Percentiles rank a stretch among this genome's conserved stretches.
Conservation (phyloP, 202 grass and related monocot species). For the Saccharum hybrid region DNA sequence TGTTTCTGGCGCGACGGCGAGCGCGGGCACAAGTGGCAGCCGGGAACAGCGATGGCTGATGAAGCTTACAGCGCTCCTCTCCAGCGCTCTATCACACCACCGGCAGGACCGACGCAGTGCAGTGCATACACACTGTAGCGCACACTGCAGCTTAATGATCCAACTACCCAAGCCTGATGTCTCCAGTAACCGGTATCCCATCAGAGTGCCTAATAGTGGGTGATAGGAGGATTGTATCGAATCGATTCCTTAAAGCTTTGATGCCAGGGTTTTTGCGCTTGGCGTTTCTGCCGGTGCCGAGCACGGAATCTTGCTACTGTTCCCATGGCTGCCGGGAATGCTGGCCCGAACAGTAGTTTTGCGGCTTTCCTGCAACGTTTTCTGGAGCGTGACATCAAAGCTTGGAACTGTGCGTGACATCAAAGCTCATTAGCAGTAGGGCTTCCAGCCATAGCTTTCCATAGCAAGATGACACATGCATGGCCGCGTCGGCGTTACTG, state of each 20-base stretch:
- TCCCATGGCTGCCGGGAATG: not conserved
- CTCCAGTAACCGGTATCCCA: not conserved
- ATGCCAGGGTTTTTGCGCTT: not conserved
- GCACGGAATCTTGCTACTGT: not conserved
- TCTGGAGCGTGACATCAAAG: too few species aligned
- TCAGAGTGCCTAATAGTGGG: not conserved
- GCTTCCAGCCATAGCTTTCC: slow-evolving; percentile 43
- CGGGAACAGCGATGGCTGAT: not conserved
- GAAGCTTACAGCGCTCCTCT: not conserved
- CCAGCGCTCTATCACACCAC: not conserved
- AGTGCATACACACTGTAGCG: not conserved
- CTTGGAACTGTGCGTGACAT: too few species aligned
- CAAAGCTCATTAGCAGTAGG: not conserved
- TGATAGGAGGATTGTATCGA: too few species aligned
- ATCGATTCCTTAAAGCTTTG: not conserved
- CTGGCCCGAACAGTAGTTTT: not conserved
- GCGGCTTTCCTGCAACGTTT: not conserved
- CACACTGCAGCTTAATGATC: not conserved
- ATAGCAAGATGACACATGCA: slow-evolving; percentile 15
- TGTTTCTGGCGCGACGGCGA: not conserved
- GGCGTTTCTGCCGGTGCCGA: not conserved
- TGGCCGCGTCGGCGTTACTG: slow-evolving; percentile 16
- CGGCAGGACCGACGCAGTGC: not conserved
- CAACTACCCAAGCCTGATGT: not conserved
- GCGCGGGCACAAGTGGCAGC: not conserved